These are phyloP conservation scores for Colletotrichum musicola DNA, from an alignment of 2,329 filamentous ascomycete genomes.

Conservation along the genomic window DNA sequence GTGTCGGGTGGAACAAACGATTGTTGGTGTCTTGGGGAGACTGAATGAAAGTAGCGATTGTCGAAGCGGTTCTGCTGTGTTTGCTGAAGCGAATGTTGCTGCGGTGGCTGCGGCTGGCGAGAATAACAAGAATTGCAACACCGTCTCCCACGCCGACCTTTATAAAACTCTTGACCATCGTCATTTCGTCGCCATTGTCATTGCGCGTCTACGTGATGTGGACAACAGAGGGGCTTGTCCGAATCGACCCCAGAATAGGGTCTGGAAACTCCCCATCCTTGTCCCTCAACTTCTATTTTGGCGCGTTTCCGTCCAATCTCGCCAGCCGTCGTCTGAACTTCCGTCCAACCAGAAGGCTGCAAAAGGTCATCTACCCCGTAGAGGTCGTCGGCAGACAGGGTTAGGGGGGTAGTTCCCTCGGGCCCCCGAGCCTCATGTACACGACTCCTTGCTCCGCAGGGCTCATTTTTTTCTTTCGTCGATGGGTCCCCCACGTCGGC, in stretches of 20 bases:
- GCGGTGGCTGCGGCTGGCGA: conserved; percentile 17
- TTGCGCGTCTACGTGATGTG: conserved; percentile 23
- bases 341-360: conserved; percentile 24
- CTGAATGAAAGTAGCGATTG: conserved; percentile 1
- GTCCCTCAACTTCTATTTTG: conserved; percentile 16
- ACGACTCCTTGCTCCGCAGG: conserved; percentile 10
- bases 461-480: neutral
- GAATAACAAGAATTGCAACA: neutral
- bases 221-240: conserved; percentile 10
- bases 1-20: neutral
- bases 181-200: neutral
- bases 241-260: conserved; percentile 1
- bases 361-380: conserved; percentile 35
- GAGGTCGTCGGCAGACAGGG: neutral
- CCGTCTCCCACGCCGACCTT: conserved; percentile 2
- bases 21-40: no score
- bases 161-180: conserved; percentile 17
- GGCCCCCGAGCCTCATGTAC: conserved; percentile 28
- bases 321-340: conserved; percentile 4
- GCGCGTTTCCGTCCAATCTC: conserved; percentile 17
- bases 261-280: conserved; percentile 15
- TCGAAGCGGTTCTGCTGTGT: conserved; percentile 11
- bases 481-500: conserved; percentile 19
- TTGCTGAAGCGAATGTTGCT: conserved; percentile 23
- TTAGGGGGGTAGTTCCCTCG: conserved; percentile 1